Evolutionary conservation across 225 moss, liverwort and hornwort genomes (phyloP), one percentile per base, ranked within the genome.

Genomic region (Physcomitrellopsis africana): DNA sequence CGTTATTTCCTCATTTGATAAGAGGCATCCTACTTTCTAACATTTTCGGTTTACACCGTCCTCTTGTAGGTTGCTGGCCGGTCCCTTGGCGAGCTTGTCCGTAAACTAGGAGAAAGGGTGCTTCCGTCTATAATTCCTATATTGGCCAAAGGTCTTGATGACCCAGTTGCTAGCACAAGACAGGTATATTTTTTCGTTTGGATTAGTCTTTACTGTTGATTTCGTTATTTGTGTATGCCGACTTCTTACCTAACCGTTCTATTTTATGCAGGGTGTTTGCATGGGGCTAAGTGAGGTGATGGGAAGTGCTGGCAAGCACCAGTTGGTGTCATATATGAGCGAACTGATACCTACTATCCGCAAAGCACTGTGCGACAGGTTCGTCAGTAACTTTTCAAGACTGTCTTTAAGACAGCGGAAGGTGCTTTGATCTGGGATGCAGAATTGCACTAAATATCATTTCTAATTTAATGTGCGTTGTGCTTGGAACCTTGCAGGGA

Each of bases 291-390:
- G 99, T 80, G 99, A 95, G 86, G 99, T 99, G 65, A 92, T 99
- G 93, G 95, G 90, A 79, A 99, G 99, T 70, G 99, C 99, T 70
- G 99, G 99, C 76, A 99, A 95, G 89, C 90, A 93, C 67, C 99
- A 99, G 59, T 62, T 99, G 72, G 87, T 99, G 63, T 85, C 90
- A 65, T 99, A 99, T 72, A 99, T 99, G 95, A 70, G 81, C 47
- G 93, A 95, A 54, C 79, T 99, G 27, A 92, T 99, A 41, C 95
- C 99, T 54, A 95, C 95, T 52, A 99, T 99, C 54, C 95, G 95
- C 23, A 89, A 48, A 68, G 99, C 95, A 55, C 84, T 99, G 14
- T 99, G 99, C 81, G 99, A 99, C 83, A 91, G 90, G 92, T 97
- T 71, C 14, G 78, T 67, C 67, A 71, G 57, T 15, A 62, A 11